Base-by-base conservation (phyloP, 345 rosid species). In the Dimocarpus longan region DNA sequence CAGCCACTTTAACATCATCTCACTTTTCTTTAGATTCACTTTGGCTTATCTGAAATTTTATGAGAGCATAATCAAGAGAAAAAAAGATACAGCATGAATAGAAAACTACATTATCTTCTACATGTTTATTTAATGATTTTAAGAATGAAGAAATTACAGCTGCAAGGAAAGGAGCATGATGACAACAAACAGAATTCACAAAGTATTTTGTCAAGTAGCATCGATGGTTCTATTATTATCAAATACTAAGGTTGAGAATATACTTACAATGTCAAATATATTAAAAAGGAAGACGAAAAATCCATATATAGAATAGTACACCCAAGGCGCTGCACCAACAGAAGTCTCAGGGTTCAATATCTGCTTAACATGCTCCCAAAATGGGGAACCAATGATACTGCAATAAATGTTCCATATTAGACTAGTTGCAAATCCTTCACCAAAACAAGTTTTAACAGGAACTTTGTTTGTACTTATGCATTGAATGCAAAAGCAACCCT, bases 231-330 rank as follows among this genome's bases (percentile, higher is more conserved):
- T 26, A 71, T 43, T 39, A 43, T 48, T 50, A 70, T 42, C 62
- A 68, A 60, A 60, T 69, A 56, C 12, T 1, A 52, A 74, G 60
- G 77, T 54, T 67, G 52, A 81, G 22, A 48, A 79, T 75, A 77
- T 56, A 90, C 98, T 95, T 81, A 95, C 98, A 71, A 92, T 95
- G 89, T 95, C 99, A 82, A 93, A 95, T 77, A 95, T 95, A 83
- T 93, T 95, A 91, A 95, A 92, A 54, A 95, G 66, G 75, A 93
- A 95, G 75, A 95, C 99, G 68, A 90, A 92, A 78, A 95, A 93
- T 2, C 94, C 99, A 84, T 89, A 95, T 75, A 91, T 84, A 39
- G 98, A 82, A 86, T 93, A 95, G 88, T 93, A 95, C 69, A 93
- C 94, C 97, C 93, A 95, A 12, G 95, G 98, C 37, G 80, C 88